A percentile compares a stretch with the other conserved stretches of the same genome.
These are phyloP conservation scores for Aristolochia contorta DNA, from an alignment of 164 flowering plant genomes.

Conservation along the genomic window DNA sequence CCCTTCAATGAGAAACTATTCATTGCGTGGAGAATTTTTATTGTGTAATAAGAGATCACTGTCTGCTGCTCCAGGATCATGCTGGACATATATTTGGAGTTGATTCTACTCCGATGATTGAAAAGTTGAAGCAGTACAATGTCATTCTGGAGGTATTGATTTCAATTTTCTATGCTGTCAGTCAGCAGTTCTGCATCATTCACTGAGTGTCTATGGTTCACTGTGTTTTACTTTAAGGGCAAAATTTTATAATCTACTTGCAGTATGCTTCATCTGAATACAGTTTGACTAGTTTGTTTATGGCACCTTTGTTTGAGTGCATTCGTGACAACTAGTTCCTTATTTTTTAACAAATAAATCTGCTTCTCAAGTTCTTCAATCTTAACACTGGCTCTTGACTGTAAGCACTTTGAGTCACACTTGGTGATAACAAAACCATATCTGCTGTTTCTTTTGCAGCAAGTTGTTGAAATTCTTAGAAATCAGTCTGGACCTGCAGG, in stretches of 20 bases:
- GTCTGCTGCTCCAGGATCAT: conserved; percentile 64
- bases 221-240: no score
- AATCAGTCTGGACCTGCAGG: conserved; percentile 78
- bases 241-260: no score
- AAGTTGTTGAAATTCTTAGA: conserved; percentile 56
- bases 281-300: no score
- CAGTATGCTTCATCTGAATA: no score
- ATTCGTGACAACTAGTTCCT: no score
- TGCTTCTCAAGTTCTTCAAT: neutral
- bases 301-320: no score
- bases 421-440: no score
- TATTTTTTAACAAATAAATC: no score
- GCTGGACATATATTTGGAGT: conserved; percentile 98
- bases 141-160: conserved; percentile 53
- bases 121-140: conserved; percentile 90
- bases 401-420: no score
- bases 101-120: conserved; percentile 78
- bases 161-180: neutral
- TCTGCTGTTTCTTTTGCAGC: conserved; percentile 26
- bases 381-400: neutral
- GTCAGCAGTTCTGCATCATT: no score
- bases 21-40: neutral
- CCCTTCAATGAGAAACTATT: neutral
- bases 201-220: no score
- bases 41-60: neutral